Percentiles rank a stretch among this genome's conserved stretches.
Evolutionary conservation across 306 rosid species (phyloP).

Genomic region (Quercus gilva): DNA sequence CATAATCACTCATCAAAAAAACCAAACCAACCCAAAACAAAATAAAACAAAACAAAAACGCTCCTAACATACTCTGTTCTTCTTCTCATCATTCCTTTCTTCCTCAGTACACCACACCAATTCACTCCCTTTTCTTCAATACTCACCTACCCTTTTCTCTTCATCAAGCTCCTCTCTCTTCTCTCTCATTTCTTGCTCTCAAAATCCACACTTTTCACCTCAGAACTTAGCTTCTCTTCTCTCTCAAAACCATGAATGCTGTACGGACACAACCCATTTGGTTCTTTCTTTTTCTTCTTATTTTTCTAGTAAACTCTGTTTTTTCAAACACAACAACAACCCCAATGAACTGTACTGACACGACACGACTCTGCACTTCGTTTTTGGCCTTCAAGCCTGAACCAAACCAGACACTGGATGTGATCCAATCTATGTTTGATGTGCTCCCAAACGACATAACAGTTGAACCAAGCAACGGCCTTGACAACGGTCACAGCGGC

Average conservation of each 20-base stretch:
- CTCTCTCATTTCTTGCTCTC: constrained; percentile 22
- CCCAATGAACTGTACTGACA: constrained; percentile 81
- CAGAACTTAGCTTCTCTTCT: neutral
- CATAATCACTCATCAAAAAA: neutral
- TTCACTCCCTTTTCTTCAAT: too few species aligned
- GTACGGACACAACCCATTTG: constrained; percentile 19
- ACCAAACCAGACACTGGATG: constrained; percentile 49
- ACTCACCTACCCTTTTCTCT: too few species aligned
- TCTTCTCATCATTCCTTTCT: too few species aligned
- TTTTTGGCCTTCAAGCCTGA: constrained; percentile 76
- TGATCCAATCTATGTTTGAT: constrained; percentile 89
- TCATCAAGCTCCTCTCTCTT: neutral
- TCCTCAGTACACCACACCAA: too few species aligned
- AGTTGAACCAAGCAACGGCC: constrained; percentile 45
- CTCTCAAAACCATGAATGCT: constrained; percentile 37
- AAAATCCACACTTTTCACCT: neutral
- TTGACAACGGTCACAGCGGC: constrained; percentile 20
- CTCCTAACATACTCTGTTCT: too few species aligned
- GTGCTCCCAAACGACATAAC: constrained; percentile 72
- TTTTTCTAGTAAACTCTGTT: constrained; percentile 31
- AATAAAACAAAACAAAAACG: constrained; percentile 17
- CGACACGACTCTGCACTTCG: constrained; percentile 73
- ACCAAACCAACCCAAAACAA: neutral
- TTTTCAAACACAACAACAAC: constrained; percentile 35
- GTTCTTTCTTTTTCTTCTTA: constrained; percentile 28